Conservation (phyloP, 169 alveolate species). For the Plasmodium falciparum region DNA sequence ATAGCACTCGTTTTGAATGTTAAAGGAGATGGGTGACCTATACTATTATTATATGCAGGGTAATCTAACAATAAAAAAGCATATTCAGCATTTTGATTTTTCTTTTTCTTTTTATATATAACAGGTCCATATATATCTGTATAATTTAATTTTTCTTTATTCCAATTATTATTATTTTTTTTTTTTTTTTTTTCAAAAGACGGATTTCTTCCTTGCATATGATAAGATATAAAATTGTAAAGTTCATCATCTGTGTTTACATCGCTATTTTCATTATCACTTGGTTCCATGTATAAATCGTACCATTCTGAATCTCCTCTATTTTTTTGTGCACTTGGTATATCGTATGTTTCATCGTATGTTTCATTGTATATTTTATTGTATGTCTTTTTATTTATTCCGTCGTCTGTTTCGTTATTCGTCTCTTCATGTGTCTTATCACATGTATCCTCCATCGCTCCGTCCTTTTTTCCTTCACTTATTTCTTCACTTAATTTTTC, state of each 20-base stretch:
- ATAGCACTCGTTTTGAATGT: conserved; percentile 72
- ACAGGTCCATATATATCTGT: conserved; percentile 71
- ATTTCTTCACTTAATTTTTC: background rate
- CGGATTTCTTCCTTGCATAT: conserved; percentile 75
- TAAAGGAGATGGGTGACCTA: conserved; percentile 75
- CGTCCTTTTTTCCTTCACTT: background rate
- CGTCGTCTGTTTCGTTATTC: background rate
- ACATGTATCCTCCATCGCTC: background rate
- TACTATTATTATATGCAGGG: conserved; percentile 67
- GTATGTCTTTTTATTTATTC: background rate
- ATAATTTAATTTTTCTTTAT: conserved; percentile 38
- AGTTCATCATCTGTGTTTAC: conserved; percentile 19
- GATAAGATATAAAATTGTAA: conserved; percentile 60
- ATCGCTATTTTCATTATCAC: conserved; percentile 35
- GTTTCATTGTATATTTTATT: background rate
- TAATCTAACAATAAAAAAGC: conserved; percentile 63
- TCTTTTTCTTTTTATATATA: conserved; percentile 31
- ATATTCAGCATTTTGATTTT: conserved; percentile 22
- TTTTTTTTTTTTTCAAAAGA: conserved; percentile 53
- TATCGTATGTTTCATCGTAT: background rate
- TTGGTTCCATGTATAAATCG: conserved; percentile 49
- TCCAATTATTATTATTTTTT: background rate
- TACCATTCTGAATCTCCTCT: background rate
- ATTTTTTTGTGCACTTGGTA: background rate
- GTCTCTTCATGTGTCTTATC: background rate